Percentiles rank a stretch among this genome's conserved stretches.
Conservation (phyloP, 140 eudicot species). For the Stevia rebaudiana region DNA sequence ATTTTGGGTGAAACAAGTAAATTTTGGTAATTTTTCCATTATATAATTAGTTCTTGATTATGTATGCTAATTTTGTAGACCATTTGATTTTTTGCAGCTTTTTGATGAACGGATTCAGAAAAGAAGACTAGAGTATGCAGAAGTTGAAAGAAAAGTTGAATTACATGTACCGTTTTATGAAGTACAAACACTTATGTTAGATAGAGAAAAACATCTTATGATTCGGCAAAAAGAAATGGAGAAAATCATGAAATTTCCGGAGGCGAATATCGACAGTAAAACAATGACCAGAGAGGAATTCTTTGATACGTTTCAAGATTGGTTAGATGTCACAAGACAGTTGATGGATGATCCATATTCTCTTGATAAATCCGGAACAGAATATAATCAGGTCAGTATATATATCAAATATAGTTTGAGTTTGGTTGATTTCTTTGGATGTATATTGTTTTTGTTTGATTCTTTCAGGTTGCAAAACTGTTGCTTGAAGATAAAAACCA, state of each 20-base stretch:
- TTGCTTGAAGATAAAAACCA: slow-evolving; percentile 54
- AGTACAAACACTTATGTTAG: slow-evolving; percentile 42
- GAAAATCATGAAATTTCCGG: slow-evolving; percentile 38
- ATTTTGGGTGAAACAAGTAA: no score
- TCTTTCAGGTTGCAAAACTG: slow-evolving; percentile 48
- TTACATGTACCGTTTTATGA: slow-evolving; percentile 44
- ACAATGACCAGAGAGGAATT: slow-evolving; percentile 49
- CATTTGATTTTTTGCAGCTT: slow-evolving; percentile 27
- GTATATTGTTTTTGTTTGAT: not conserved
- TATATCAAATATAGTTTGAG: no score
- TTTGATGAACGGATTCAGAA: slow-evolving; percentile 55
- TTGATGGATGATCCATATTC: slow-evolving; percentile 54
- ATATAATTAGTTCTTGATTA: not conserved
- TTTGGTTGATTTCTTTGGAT: no score
- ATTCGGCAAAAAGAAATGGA: slow-evolving; percentile 37
- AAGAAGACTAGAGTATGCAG: slow-evolving; percentile 50
- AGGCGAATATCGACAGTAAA: slow-evolving; percentile 15
- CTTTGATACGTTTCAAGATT: slow-evolving; percentile 32
- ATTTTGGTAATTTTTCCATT: no score
- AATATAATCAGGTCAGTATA: slow-evolving; percentile 41
- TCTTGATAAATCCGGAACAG: slow-evolving; percentile 42
- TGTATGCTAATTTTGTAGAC: not conserved
- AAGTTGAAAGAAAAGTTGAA: slow-evolving; percentile 46
- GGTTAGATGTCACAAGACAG: slow-evolving; percentile 53
- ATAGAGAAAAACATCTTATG: slow-evolving; percentile 35